Evolutionary conservation across 2,329 filamentous ascomycete species (phyloP), one percentile per base, ranked within the genome.

Genomic region (Neopestalotiopsis clavispora): DNA sequence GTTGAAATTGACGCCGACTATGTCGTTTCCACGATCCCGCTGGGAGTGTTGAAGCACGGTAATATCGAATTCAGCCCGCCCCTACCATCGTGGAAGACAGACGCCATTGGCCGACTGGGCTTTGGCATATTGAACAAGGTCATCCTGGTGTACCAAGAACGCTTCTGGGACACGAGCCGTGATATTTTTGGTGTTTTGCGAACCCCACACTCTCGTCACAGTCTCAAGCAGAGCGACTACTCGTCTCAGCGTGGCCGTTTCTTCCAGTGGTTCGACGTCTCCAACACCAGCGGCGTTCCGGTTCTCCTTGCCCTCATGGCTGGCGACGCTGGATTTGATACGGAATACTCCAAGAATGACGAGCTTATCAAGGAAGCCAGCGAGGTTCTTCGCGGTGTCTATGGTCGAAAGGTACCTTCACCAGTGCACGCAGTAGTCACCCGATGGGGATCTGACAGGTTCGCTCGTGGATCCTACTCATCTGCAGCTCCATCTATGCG

Each of bases 251-350:
- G 95, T 66, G 95, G 95, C n/a, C 91, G 95, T 30, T 97, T 97
- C 81, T 99, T 98, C 76, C 89, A 99, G 74, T 98, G 97, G 89
- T 98, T 97, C 89, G 98, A 99, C 75, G 94, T 94, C 67, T 92
- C 94, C 70, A 93, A 94, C 74, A 97, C 94, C 3, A 94, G 93
- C 60, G 97, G 97, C 0, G 84, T 97, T 45, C 96, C 93, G 1
- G 94, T 94, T 65, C 86, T 98, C 30, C 90, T 98, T 70, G 96
- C 94, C 9, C 86, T 99, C 34, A 98, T 99, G 95, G 95, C 95
- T 64, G 96, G 96, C 28, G 94, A 98, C 74, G 94, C 97, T 23
- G 96, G 95, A 17, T 93, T 94, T 74, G 92, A 97, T 71, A 94
- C 94, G 0, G 97, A 99, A 80, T 85, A 85, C 65, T 90, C 90